phyloP scores from a whole-genome alignment of 805 yeast genomes.

The Sungouiozyma intestinalis region DNA sequence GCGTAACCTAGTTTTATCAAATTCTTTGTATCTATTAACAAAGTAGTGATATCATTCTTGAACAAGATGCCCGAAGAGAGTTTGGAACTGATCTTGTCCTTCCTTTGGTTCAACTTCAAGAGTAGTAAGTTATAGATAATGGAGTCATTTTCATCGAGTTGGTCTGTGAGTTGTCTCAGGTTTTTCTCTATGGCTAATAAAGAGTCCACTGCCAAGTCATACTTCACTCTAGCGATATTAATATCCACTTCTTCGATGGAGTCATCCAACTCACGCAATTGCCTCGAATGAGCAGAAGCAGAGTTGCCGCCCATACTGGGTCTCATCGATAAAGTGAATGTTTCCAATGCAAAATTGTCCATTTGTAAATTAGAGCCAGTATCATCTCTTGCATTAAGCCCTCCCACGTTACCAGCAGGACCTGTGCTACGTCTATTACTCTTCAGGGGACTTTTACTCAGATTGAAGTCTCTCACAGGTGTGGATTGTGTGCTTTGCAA shows the following conservation, averaged over 20 bases:
- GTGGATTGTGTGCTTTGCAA: slow-evolving; percentile 29
- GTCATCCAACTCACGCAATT: slow-evolving; percentile 46
- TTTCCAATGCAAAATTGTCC: slow-evolving; percentile 38
- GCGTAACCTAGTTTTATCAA: slow-evolving; percentile 34
- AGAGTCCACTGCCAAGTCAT: slow-evolving; percentile 33
- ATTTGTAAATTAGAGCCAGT: slow-evolving; percentile 3
- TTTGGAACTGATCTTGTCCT: slow-evolving; percentile 25
- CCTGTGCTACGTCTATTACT: slow-evolving; percentile 26
- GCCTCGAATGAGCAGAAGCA: slow-evolving; percentile 32
- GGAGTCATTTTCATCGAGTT: slow-evolving; percentile 19
- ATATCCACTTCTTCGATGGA: slow-evolving; percentile 61
- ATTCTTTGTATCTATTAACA: slow-evolving; percentile 20
- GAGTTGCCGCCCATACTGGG: slow-evolving; percentile 47
- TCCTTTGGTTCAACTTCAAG: slow-evolving; percentile 26
- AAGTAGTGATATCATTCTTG: slow-evolving; percentile 19
- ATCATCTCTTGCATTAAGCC: slow-evolving; percentile 4
- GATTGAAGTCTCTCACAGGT: slow-evolving; percentile 21
- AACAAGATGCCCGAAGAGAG: slow-evolving; percentile 28
- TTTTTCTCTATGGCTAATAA: slow-evolving; percentile 28
- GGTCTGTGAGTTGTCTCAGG: slow-evolving; percentile 10
- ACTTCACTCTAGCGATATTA: slow-evolving; percentile 50
- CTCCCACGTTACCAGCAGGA: slow-evolving; percentile 11
- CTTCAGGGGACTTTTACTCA: slow-evolving; percentile 26
- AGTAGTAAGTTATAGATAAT: slow-evolving; percentile 26
- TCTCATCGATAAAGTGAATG: slow-evolving; percentile 51